These are phyloP conservation scores for Mycena albidolilacea DNA, from an alignment of 768 basidiomycete genomes.

Conservation along the genomic window DNA sequence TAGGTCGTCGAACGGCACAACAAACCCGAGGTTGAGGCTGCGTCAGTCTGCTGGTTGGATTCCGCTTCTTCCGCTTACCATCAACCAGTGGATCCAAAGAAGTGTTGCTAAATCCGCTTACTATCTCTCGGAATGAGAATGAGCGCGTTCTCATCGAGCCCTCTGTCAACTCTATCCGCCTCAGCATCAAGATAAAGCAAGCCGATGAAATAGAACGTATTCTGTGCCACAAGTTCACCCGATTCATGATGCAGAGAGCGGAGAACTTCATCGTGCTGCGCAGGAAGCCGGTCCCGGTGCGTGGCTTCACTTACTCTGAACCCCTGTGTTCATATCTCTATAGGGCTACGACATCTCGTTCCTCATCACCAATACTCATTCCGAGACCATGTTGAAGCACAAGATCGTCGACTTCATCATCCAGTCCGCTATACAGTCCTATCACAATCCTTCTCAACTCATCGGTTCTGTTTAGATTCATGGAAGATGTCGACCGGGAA, in stretches of 20 bases:
- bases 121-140: slow-evolving; percentile 97
- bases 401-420: slow-evolving; percentile 99
- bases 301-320: slow-evolving; percentile 43
- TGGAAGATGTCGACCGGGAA: slow-evolving; percentile 99
- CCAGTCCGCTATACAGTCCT: slow-evolving; percentile 70
- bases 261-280: slow-evolving; percentile 98
- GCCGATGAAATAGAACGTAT: slow-evolving; percentile 99
- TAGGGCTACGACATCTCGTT: slow-evolving; percentile 99
- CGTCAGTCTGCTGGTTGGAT: slow-evolving; percentile 55
- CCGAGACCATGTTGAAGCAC: slow-evolving; percentile 99
- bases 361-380: slow-evolving; percentile 96
- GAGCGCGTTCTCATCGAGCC: slow-evolving; percentile 98
- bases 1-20: slow-evolving; percentile 98
- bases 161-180: slow-evolving; percentile 95
- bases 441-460: slow-evolving; percentile 28
- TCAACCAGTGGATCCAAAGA: slow-evolving; percentile 86
- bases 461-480: slow-evolving; percentile 72
- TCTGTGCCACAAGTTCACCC: slow-evolving; percentile 96
- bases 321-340: slow-evolving; percentile 11
- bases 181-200: slow-evolving; percentile 99
- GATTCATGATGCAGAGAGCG: slow-evolving; percentile 99
- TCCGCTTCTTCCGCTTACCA: slow-evolving; percentile 18
- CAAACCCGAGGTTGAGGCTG: slow-evolving; percentile 94
- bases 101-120: slow-evolving; percentile 92
- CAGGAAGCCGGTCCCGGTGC: slow-evolving; percentile 91